These are phyloP conservation scores for Gossypium schwendimanii DNA, from an alignment of 441 rosid genomes.

Conservation along the genomic window DNA sequence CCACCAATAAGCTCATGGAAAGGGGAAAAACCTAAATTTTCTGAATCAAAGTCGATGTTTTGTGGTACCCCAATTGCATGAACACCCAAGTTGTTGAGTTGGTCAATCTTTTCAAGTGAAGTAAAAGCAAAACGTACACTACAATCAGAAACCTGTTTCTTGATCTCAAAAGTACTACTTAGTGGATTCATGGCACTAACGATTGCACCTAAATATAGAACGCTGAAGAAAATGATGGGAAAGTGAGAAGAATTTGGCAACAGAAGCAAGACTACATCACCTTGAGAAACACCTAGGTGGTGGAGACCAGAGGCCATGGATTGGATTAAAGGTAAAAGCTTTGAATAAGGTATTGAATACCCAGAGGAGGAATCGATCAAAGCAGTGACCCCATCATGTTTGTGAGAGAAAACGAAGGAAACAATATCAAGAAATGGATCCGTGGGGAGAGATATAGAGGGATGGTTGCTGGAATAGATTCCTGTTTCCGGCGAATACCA, in stretches of 20 bases:
- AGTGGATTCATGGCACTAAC: slow-evolving; percentile 66
- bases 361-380: slow-evolving; percentile 56
- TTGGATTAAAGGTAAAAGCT: slow-evolving; percentile 38
- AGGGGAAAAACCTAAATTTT: slow-evolving; percentile 16
- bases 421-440: slow-evolving; percentile 51
- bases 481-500: slow-evolving; percentile 67
- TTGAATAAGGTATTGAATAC: slow-evolving; percentile 45
- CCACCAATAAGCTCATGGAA: slow-evolving; percentile 34
- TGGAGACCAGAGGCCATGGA: slow-evolving; percentile 56
- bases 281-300: slow-evolving; percentile 42
- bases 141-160: slow-evolving; percentile 38
- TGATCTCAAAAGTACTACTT: slow-evolving; percentile 41
- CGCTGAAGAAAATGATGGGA: slow-evolving; percentile 55
- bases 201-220: slow-evolving; percentile 52
- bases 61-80: slow-evolving; percentile 46
- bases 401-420: slow-evolving; percentile 57
- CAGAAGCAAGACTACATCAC: slow-evolving; percentile 60
- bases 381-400: slow-evolving; percentile 37
- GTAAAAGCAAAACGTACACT: slow-evolving; percentile 44
- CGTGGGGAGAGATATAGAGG: slow-evolving; percentile 40
- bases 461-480: slow-evolving; percentile 49
- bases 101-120: slow-evolving; percentile 23
- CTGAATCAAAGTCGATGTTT: slow-evolving; percentile 21
- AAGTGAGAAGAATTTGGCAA: slow-evolving; percentile 66
- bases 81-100: slow-evolving; percentile 32